Percentiles rank a stretch among this genome's conserved stretches.
Conservation (phyloP, 2,329 filamentous ascomycete species). For the Aureobasidium melanogenum region DNA sequence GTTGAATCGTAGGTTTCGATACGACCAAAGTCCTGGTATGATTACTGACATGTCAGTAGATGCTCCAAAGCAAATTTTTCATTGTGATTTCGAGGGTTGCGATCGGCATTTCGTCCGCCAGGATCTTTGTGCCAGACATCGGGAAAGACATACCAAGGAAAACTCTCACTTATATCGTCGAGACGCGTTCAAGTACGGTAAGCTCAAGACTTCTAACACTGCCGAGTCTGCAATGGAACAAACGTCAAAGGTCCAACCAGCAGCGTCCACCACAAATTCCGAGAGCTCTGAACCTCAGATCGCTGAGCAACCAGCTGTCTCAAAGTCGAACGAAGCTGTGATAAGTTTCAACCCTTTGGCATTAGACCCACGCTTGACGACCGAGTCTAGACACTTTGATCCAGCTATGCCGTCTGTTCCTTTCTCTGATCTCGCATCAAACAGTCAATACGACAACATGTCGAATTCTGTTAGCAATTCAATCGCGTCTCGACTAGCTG, state of each 20-base stretch:
- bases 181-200: slow-evolving; percentile 41
- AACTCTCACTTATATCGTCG: slow-evolving; percentile 68
- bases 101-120: slow-evolving; percentile 85
- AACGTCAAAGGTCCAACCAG: not conserved
- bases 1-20: slow-evolving; percentile 64
- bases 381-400: not conserved
- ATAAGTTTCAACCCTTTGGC: not conserved
- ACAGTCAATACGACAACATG: not conserved
- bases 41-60: slow-evolving; percentile 41
- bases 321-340: not conserved
- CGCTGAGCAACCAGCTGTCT: not conserved
- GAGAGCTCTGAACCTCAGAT: not conserved
- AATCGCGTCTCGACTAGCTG: not conserved
- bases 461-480: not conserved
- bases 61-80: slow-evolving; percentile 88
- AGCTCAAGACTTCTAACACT: not conserved
- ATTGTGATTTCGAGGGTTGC: slow-evolving; percentile 87
- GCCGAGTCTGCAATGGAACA: not conserved
- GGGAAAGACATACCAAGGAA: slow-evolving; percentile 46
- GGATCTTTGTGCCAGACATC: slow-evolving; percentile 70
- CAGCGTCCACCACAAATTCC: not conserved
- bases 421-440: not conserved
- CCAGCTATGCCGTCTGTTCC: not conserved
- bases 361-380: not conserved
- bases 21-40: too few relatives aligned